These are phyloP conservation scores for Kalmusia sp. DNA, from an alignment of 2,329 filamentous ascomycete species.

Conservation along the genomic window DNA sequence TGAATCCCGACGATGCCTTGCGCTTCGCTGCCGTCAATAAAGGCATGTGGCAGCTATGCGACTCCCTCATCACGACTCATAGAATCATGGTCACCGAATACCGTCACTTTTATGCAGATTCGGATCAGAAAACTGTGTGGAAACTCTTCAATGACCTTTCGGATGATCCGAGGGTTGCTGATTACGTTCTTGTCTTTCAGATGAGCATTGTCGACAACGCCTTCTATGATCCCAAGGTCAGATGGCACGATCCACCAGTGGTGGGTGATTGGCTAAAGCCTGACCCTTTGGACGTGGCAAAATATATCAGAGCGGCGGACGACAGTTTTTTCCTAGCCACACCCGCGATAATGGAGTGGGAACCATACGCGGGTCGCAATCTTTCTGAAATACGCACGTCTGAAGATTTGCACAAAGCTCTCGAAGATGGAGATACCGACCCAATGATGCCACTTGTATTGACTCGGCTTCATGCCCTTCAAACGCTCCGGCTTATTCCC, in stretches of 20 bases:
- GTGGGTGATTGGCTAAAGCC: not conserved
- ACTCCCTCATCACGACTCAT: not conserved
- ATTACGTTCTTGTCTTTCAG: not conserved
- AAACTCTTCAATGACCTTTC: not conserved
- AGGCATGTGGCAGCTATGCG: not conserved
- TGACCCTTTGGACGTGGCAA: not conserved
- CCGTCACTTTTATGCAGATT: not conserved
- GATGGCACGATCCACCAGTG: not conserved
- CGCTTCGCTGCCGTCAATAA: not conserved
- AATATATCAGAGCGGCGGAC: not conserved
- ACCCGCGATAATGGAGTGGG: not conserved
- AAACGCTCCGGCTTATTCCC: not conserved
- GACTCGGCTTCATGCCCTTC: not conserved
- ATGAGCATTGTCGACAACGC: not conserved
- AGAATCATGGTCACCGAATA: not conserved
- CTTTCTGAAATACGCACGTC: not conserved
- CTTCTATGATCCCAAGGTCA: not conserved
- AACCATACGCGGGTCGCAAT: not conserved
- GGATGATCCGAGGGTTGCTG: not conserved
- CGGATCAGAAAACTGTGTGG: not conserved
- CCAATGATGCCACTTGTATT: not conserved
- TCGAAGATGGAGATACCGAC: not conserved
- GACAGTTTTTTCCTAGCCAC: not conserved
- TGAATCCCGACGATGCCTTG: not conserved
- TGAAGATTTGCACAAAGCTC: not conserved